These are phyloP conservation scores for Penicillium verhagenii DNA, from an alignment of 495 filamentous ascomycete species.

Conservation along the genomic window DNA sequence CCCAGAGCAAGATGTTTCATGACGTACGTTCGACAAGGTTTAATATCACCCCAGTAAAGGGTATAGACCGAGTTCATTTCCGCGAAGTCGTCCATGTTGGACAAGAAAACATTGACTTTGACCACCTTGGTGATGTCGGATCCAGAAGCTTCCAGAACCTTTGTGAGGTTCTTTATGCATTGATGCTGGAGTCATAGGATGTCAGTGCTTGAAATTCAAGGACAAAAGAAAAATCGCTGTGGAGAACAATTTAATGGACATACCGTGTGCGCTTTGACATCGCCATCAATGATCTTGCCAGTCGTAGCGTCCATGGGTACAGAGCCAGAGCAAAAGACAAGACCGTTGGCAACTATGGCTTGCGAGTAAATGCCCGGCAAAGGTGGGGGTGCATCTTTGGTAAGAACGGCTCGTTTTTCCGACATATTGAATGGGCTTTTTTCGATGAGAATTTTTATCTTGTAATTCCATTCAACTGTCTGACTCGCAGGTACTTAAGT, in stretches of 20 bases:
- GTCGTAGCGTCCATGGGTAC: slow-evolving; percentile 48
- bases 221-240: too few species aligned
- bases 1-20: too few species aligned
- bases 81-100: slow-evolving; percentile 66
- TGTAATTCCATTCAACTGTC: too few species aligned
- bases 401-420: slow-evolving; percentile 41
- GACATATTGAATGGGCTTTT: too few species aligned
- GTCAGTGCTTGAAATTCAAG: too few species aligned
- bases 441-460: too few species aligned
- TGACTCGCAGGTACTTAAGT: too few species aligned
- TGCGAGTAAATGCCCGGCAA: slow-evolving; percentile 53
- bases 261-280: slow-evolving; percentile 51
- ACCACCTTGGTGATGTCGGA: slow-evolving; percentile 63
- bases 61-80: slow-evolving; percentile 43
- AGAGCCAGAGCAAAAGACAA: slow-evolving; percentile 58
- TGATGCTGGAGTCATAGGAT: slow-evolving; percentile 27
- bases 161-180: slow-evolving; percentile 60
- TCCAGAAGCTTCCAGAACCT: slow-evolving; percentile 64
- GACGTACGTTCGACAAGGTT: slow-evolving; percentile 60
- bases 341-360: slow-evolving; percentile 54
- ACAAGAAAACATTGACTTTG: slow-evolving; percentile 69
- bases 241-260: too few species aligned
- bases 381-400: slow-evolving; percentile 53
- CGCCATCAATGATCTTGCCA: slow-evolving; percentile 45
- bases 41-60: slow-evolving; percentile 56